Evolutionary conservation across 345 rosid genomes (phyloP), one percentile per base, ranked within the genome.

Genomic region (Ricinus communis): DNA sequence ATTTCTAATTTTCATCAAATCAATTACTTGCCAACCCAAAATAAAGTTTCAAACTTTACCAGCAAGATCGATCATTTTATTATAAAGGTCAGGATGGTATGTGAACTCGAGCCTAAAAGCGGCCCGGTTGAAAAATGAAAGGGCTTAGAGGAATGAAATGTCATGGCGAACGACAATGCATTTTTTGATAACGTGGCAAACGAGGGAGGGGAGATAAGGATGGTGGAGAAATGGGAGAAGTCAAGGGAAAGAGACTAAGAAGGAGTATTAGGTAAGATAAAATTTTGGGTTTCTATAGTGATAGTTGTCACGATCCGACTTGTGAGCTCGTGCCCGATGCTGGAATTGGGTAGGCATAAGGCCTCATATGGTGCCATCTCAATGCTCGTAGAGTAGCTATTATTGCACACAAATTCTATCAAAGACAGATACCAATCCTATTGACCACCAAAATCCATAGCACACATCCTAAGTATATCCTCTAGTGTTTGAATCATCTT

Each of bases 81-180:
- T 84, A 91, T 90, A 90, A 21, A 88, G 86, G 24, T 75, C 92
- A 1, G 93, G 80, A 0, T 89, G 73, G 22, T 80, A 82, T 15
- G 74, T 65, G 61, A 76, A 83, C 0, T 53, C 81, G 66, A 73
- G 79, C 25, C 64, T 84, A 45, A 84, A 51, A 4, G 87, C 75
- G 33, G 87, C 90, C 97, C 97, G 92, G 68, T 90, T 89, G 93
- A 95, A 95, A 82, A 95, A 95, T 0, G 94, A 79, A 15, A 92
- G 80, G 24, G 88, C 68, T 49, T 87, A 94, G 76, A 56, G 81
- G 72, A 92, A 76, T 12, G 97, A 96, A 76, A 95, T 82, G 27
- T 97, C 96, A 53, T 87, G 93, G 74, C 98, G 97, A 63, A 81
- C 87, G 28, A 74, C 65, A 54, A 85, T 83, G 75, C 91, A 92